Base-by-base conservation (phyloP, 805 yeast species). In the Isabelozyma gotoi region DNA sequence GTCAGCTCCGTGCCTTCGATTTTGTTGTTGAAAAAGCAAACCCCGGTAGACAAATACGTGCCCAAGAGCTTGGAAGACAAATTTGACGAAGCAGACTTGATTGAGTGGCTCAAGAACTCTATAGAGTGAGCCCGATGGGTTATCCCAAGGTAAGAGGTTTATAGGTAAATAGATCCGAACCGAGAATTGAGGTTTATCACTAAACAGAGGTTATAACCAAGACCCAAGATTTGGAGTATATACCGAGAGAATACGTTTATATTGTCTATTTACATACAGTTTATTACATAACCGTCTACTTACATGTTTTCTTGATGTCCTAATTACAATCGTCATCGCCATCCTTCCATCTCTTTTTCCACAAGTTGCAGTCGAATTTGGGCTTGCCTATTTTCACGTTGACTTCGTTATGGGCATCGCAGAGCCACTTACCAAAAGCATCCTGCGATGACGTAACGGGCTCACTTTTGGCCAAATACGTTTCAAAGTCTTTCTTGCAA, bases 381-480 rank as follows among this genome's bases (percentile, higher is more conserved):
- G 88, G 88, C 65, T 94, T 94, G 1, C 96, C 96, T 19, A 92
- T 61, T 62, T 90, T 91, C 15, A 62, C 71, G 63, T 94, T 94
- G n/a, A 94, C 98, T 31, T 79, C 87, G 58, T 94, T 94, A 66
- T 94, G 99, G 2, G 98, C 98, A 48, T 82, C 86, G 67, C 98
- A 94, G 43, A 94, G 68, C 99, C 99, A 94, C 52, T 65, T 72
- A 0, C 97, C 95, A 55, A 94, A 80, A 42, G 80, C 85, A 41
- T 89, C 96, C 52, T 87, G 88, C 4, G 79, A 76, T 15, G 67
- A 70, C 3, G 82, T 85, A 44, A 69, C 71, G 15, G 88, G 87
- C 52, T 76, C 81, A 33, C 73, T 62, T 41, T 63, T 68, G 7
- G 58, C 57, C 19, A 88, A 71, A 62, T 85, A 89, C 21, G 65